Base-by-base conservation (phyloP, 2,329 filamentous ascomycete genomes). In the Diaporthe citrichinensis region DNA sequence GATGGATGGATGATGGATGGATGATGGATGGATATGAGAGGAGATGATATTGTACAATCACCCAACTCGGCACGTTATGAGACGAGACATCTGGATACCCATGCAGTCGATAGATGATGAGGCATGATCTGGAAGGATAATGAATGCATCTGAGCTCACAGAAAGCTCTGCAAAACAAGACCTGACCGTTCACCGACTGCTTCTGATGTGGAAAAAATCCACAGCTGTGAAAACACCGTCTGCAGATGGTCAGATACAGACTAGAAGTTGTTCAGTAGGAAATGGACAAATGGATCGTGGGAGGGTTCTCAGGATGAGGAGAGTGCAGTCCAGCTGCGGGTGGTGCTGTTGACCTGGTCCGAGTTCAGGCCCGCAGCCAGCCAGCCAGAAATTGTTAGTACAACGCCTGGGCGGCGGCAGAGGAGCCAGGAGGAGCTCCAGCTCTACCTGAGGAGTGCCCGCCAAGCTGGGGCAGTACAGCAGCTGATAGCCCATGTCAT, bases 381-480 rank as follows among this genome's bases (percentile, higher is more conserved):
- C 39, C 12, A 28, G 53, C 58, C n/a, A 51, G 53, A 58, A 73
- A 68, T 73, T 73, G 72, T 58, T 73, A 73, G 72, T 44, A n/a
- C 41, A 49, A 49, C 41, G 17, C 39, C 53, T 44, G 25, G 39
- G 51, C 28, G 31, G 49, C 72, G 28, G 59, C 49, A 14, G n/a
- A 28, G 49, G 53, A n/a, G 39, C 25, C 53, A 36, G 31, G 15
- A 49, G 62, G 58, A 41, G 31, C 55, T 58, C 31, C 31, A 68
- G 65, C 65, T 68, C n/a, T 20, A 53, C 12, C 46, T 53, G 46
- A 25, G 31, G 3, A 39, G 31, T 25, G 65, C 41, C 44, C 34
- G 58, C 57, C 46, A 36, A 53, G 41, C 71, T 62, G 57, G 23
- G 41, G 34, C 41, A 10, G 41, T 49, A 17, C 28, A 15, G 58